A percentile compares a stretch with the other conserved stretches of the same genome.
These are phyloP conservation scores for Cavenderia fasciculata DNA, from an alignment of 78 protist genomes.

Conservation along the genomic window DNA sequence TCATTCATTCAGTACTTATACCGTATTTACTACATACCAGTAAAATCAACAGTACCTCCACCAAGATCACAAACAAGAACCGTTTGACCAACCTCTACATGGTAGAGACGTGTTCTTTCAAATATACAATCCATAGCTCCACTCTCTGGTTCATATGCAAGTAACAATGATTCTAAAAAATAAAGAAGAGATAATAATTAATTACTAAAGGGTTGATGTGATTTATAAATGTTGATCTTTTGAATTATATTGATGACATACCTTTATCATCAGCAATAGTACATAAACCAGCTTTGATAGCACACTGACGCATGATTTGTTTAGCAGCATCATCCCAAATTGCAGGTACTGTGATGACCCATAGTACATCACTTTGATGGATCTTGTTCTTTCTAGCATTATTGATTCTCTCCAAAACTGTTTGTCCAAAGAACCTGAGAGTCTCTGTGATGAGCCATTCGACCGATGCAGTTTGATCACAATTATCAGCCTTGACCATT, in stretches of 20 bases:
- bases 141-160: background rate
- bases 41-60: no score
- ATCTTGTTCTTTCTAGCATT: background rate
- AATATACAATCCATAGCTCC: background rate
- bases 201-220: no score
- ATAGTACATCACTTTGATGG: background rate
- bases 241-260: background rate
- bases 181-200: background rate
- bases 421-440: background rate
- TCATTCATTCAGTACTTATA: no score
- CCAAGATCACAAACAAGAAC: background rate
- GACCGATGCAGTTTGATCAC: no score
- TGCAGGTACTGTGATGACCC: constrained; percentile 7
- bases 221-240: no score
- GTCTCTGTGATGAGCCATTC: background rate
- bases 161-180: background rate
- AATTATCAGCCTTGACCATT: no score
- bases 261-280: constrained; percentile 19
- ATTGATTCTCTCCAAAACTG: background rate
- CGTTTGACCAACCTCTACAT: background rate
- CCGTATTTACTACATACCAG: no score
- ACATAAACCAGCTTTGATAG: background rate
- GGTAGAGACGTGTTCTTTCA: no score
- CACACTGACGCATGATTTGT: constrained; percentile 14
- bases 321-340: constrained; percentile 22